These are phyloP conservation scores for Aspergillus pseudotamarii DNA, from an alignment of 2,329 filamentous ascomycete genomes.

Conservation along the genomic window DNA sequence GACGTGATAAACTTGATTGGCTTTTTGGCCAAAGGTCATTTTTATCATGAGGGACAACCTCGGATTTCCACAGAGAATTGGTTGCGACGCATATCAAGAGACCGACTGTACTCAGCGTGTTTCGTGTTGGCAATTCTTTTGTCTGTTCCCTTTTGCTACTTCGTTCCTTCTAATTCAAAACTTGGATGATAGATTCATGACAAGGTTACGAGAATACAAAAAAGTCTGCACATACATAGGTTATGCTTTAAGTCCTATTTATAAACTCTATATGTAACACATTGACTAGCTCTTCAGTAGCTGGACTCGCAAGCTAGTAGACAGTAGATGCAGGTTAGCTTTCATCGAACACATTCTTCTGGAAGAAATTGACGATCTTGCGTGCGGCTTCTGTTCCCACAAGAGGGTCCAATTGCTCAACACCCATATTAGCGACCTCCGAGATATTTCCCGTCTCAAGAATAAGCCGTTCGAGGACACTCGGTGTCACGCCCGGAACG, in stretches of 20 bases:
- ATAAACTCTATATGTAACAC: constrained; percentile 19
- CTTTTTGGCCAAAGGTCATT: constrained; percentile 7
- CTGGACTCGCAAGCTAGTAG: not conserved
- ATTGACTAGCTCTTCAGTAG: not conserved
- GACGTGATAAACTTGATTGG: constrained; percentile 18
- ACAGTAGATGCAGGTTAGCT: constrained; percentile 14
- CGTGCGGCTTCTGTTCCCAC: constrained; percentile 78
- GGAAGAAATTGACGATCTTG: constrained; percentile 81
- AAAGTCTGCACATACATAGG: constrained; percentile 11
- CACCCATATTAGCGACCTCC: constrained; percentile 84
- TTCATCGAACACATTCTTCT: constrained; percentile 59
- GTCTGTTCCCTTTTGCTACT: constrained; percentile 31
- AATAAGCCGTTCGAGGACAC: constrained; percentile 73
- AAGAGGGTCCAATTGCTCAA: constrained; percentile 69
- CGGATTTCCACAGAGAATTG: constrained; percentile 32
- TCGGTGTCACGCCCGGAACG: constrained; percentile 81
- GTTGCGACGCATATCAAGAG: constrained; percentile 32
- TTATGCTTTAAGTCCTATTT: constrained; percentile 8
- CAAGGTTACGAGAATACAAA: constrained; percentile 37
- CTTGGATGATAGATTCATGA: constrained; percentile 38
- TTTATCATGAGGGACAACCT: constrained; percentile 24
- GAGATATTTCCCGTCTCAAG: constrained; percentile 73
- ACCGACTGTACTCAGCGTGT: constrained; percentile 30
- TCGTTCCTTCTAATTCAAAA: constrained; percentile 24
- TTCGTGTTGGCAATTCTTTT: constrained; percentile 28